A percentile compares a stretch with the other conserved stretches of the same genome.
Evolutionary conservation across 2,329 filamentous ascomycete genomes (phyloP).

Genomic region (Juglanconis oblonga): DNA sequence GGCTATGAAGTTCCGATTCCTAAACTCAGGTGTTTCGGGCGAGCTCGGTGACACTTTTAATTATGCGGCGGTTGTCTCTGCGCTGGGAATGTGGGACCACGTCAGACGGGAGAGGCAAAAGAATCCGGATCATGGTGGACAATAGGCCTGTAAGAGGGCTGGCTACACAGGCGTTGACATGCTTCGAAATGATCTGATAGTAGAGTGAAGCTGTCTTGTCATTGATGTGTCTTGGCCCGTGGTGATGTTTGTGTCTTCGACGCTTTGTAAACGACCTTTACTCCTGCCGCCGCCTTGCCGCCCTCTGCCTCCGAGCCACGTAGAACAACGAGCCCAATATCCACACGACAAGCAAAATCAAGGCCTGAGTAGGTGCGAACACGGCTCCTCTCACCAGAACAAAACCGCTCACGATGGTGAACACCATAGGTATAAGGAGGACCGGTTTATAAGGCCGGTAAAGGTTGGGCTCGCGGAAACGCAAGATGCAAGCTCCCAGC

Average conservation of each 20-base stretch:
- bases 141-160: not conserved
- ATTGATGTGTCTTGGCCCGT: too few relatives aligned
- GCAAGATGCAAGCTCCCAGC: conserved; percentile 54
- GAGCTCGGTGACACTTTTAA: not conserved
- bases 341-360: conserved; percentile 51
- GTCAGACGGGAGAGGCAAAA: not conserved
- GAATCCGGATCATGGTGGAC: not conserved
- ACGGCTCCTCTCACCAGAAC: conserved; percentile 57
- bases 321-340: conserved; percentile 45
- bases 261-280: too few relatives aligned
- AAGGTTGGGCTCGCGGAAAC: conserved; percentile 53
- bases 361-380: conserved; percentile 54
- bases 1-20: not conserved
- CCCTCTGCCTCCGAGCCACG: conserved; percentile 12
- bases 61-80: not conserved
- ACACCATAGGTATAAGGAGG: conserved; percentile 48
- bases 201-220: too few relatives aligned
- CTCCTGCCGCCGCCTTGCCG: not conserved
- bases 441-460: conserved; percentile 54
- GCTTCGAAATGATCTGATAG: too few relatives aligned
- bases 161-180: not conserved
- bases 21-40: not conserved
- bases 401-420: conserved; percentile 57
- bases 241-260: too few relatives aligned
- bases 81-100: not conserved